A percentile compares a stretch with the other conserved stretches of the same genome.
Conservation (phyloP, 169 alveolate genomes). For the Plasmodium blacklocki region DNA sequence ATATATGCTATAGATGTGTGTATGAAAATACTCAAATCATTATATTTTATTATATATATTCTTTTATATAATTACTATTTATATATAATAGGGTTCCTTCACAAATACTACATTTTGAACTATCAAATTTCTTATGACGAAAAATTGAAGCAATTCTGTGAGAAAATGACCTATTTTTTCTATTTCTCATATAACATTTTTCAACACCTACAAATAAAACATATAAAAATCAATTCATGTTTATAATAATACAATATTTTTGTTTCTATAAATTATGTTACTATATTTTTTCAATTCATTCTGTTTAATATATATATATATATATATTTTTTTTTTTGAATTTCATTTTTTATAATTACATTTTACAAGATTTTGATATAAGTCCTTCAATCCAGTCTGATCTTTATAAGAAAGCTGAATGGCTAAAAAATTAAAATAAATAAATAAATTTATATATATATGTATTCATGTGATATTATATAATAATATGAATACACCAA, state of each 20-base stretch:
- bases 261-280: not conserved
- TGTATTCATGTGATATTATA: too few species aligned
- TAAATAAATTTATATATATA: not conserved
- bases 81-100: slow-evolving; percentile 62
- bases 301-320: too few species aligned
- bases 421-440: slow-evolving; percentile 22
- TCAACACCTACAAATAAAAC: slow-evolving; percentile 16
- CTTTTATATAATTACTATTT: slow-evolving; percentile 17
- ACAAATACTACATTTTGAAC: slow-evolving; percentile 25
- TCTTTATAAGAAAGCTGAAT: slow-evolving; percentile 50
- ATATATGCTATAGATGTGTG: too few species aligned
- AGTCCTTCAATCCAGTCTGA: not conserved
- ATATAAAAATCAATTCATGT: not conserved
- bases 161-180: not conserved
- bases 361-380: slow-evolving; percentile 30
- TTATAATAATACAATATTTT: not conserved
- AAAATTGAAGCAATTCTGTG: not conserved
- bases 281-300: too few species aligned
- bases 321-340: not conserved
- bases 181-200: slow-evolving; percentile 10
- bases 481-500: too few species aligned
- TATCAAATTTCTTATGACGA: slow-evolving; percentile 3
- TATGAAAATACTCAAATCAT: too few species aligned
- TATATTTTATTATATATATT: not conserved
- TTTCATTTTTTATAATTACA: slow-evolving; percentile 14